Conservation (phyloP, 2,329 filamentous ascomycete genomes). For the Fusarium sororula region DNA sequence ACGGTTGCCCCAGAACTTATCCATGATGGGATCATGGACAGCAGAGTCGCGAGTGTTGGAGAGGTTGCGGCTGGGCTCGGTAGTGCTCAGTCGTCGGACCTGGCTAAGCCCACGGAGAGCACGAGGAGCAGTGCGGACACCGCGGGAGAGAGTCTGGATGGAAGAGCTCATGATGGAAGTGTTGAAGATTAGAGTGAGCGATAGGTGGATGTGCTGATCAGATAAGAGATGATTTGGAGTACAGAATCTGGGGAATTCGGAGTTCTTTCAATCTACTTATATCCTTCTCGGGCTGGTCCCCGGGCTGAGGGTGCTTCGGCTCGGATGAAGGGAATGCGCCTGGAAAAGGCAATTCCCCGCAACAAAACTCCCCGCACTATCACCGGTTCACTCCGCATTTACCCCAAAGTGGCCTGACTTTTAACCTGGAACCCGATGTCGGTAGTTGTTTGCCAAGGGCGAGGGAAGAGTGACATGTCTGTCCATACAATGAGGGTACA, state of each 20-base stretch:
- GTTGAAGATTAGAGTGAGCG: background rate
- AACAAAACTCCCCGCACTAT: constrained; percentile 14
- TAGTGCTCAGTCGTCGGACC: constrained; percentile 27
- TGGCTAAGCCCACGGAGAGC: constrained; percentile 20
- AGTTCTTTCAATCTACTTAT: constrained; percentile 8
- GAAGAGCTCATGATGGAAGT: constrained; percentile 33
- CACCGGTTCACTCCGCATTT: constrained; percentile 1
- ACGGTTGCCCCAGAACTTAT: constrained; percentile 30
- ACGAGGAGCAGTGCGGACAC: constrained; percentile 18
- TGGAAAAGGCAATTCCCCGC: constrained; percentile 19
- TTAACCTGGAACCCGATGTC: background rate
- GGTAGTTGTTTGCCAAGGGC: background rate
- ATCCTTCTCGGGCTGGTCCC: constrained; percentile 7
- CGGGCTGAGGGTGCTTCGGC: constrained; percentile 25
- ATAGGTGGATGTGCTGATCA: background rate
- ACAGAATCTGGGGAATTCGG: background rate
- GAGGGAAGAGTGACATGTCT: background rate
- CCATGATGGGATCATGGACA: constrained; percentile 37
- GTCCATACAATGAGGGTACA: background rate
- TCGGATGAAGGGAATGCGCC: constrained; percentile 29
- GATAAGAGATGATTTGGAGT: background rate
- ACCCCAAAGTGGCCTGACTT: constrained; percentile 23
- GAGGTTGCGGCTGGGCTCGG: constrained; percentile 9
- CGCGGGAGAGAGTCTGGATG: constrained; percentile 33
- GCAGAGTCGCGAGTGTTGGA: constrained; percentile 25